Percentiles rank a stretch among this genome's conserved stretches.
These are phyloP conservation scores for Ascochyta koolunga DNA, from an alignment of 2,329 filamentous ascomycete genomes.

Conservation along the genomic window DNA sequence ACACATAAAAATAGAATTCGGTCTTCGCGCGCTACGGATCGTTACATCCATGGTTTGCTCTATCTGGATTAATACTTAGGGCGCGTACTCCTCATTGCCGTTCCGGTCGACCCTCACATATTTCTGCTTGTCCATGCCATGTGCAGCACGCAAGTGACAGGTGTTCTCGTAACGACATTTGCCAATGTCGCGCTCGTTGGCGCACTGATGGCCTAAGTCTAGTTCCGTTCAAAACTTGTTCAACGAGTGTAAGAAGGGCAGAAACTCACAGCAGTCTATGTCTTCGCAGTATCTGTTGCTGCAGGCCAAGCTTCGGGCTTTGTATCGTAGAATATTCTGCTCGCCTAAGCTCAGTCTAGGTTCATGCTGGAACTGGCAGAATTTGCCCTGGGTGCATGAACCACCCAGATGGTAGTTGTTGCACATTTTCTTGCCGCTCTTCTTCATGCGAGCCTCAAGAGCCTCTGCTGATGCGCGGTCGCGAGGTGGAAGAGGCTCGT, in stretches of 20 bases:
- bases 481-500: slow-evolving; percentile 45
- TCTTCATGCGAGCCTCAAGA: slow-evolving; percentile 41
- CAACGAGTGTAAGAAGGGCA: not conserved
- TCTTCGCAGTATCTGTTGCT: slow-evolving; percentile 48
- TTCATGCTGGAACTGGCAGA: slow-evolving; percentile 53
- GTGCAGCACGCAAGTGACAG: slow-evolving; percentile 49
- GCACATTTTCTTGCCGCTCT: slow-evolving; percentile 40
- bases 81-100: slow-evolving; percentile 26
- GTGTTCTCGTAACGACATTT: slow-evolving; percentile 44
- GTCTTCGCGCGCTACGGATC: not conserved
- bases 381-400: slow-evolving; percentile 48
- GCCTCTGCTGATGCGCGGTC: slow-evolving; percentile 31
- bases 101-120: slow-evolving; percentile 33
- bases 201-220: slow-evolving; percentile 51
- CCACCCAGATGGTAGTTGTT: slow-evolving; percentile 46
- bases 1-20: not conserved
- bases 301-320: slow-evolving; percentile 50
- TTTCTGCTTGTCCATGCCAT: slow-evolving; percentile 49
- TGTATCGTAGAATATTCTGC: slow-evolving; percentile 49
- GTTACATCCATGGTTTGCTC: too few relatives aligned
- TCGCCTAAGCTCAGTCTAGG: slow-evolving; percentile 48
- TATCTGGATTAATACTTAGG: not conserved
- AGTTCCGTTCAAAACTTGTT: not conserved
- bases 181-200: slow-evolving; percentile 44
- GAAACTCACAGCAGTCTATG: slow-evolving; percentile 48